These are phyloP conservation scores for Fraxinus cuspidata DNA, from an alignment of 257 asterid genomes.

Conservation along the genomic window DNA sequence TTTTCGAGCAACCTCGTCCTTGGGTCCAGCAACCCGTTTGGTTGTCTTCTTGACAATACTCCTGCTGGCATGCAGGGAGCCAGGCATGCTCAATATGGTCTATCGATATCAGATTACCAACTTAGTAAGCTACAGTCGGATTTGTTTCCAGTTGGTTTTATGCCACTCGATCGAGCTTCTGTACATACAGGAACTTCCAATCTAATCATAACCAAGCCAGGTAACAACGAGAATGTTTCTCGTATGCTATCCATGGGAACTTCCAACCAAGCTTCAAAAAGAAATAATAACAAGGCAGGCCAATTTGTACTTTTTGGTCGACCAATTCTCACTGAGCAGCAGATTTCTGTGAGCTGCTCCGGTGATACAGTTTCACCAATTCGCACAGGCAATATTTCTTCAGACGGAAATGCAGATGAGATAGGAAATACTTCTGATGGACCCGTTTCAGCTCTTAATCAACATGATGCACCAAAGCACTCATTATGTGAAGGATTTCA, in stretches of 20 bases:
- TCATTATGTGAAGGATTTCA: conserved; percentile 43
- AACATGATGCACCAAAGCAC: conserved; percentile 35
- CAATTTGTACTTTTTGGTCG: conserved; percentile 70
- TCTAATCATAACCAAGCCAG: conserved; percentile 30
- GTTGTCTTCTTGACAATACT: conserved; percentile 63
- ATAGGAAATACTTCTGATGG: conserved; percentile 52
- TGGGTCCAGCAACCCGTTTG: conserved; percentile 52
- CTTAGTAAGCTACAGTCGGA: conserved; percentile 49
- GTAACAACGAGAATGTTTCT: conserved; percentile 45
- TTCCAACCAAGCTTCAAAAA: conserved; percentile 38
- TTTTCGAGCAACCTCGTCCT: conserved; percentile 48
- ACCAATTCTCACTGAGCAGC: conserved; percentile 67
- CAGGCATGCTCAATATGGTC: conserved; percentile 90
- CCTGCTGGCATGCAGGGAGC: conserved; percentile 99
- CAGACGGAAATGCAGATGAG: conserved; percentile 49
- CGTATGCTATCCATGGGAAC: conserved; percentile 67
- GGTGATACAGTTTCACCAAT: conserved; percentile 49
- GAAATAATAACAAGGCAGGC: conserved; percentile 36
- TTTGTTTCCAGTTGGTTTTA: conserved; percentile 47
- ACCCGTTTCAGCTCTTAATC: conserved; percentile 45
- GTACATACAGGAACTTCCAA: conserved; percentile 29
- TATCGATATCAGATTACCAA: conserved; percentile 62
- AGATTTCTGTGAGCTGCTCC: conserved; percentile 52
- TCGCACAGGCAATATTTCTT: conserved; percentile 45
- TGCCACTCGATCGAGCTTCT: conserved; percentile 38